Evolutionary conservation across 2,329 filamentous ascomycete species (phyloP).

Genomic region (Fragosphaeria purpurea): DNA sequence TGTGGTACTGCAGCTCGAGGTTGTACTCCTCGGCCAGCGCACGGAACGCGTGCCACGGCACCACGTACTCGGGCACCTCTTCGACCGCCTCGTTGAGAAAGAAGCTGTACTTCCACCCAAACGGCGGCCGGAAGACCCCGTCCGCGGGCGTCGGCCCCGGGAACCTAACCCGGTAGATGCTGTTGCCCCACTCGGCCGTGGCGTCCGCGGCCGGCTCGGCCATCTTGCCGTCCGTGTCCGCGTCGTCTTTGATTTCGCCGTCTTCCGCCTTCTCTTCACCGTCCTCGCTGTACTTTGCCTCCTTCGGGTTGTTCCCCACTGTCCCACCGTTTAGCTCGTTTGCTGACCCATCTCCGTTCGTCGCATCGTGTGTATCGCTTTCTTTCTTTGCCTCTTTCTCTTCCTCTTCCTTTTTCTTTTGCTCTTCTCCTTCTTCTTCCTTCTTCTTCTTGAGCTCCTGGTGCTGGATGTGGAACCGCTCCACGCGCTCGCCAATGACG

Average conservation of each 20-base stretch:
- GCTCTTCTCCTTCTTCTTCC: slow-evolving; percentile 23
- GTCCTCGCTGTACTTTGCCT: slow-evolving; percentile 19
- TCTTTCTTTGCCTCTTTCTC: slow-evolving; percentile 25
- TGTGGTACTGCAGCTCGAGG: slow-evolving; percentile 87
- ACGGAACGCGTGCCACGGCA: slow-evolving; percentile 96
- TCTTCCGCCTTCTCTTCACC: slow-evolving; percentile 27
- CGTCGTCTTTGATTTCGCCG: slow-evolving; percentile 31
- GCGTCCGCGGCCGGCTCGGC: slow-evolving; percentile 38
- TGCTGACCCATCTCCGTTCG: too few relatives aligned
- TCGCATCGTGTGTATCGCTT: slow-evolving; percentile 21
- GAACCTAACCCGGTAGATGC: slow-evolving; percentile 84
- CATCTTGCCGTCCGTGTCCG: slow-evolving; percentile 42
- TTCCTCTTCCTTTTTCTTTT: slow-evolving; percentile 25
- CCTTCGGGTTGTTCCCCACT: slow-evolving; percentile 15
- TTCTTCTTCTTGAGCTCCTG: slow-evolving; percentile 26
- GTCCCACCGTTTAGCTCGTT: too few relatives aligned
- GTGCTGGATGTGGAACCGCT: slow-evolving; percentile 52
- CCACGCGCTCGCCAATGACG: slow-evolving; percentile 70
- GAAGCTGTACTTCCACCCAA: slow-evolving; percentile 97
- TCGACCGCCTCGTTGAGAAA: slow-evolving; percentile 94
- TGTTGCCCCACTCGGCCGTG: slow-evolving; percentile 81
- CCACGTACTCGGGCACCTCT: slow-evolving; percentile 92
- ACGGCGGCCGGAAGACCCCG: slow-evolving; percentile 86
- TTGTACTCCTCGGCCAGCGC: slow-evolving; percentile 94
- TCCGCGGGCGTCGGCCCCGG: slow-evolving; percentile 72